Evolutionary conservation across 2,329 filamentous ascomycete species (phyloP).

Genomic region (Exserohilum turcica): DNA sequence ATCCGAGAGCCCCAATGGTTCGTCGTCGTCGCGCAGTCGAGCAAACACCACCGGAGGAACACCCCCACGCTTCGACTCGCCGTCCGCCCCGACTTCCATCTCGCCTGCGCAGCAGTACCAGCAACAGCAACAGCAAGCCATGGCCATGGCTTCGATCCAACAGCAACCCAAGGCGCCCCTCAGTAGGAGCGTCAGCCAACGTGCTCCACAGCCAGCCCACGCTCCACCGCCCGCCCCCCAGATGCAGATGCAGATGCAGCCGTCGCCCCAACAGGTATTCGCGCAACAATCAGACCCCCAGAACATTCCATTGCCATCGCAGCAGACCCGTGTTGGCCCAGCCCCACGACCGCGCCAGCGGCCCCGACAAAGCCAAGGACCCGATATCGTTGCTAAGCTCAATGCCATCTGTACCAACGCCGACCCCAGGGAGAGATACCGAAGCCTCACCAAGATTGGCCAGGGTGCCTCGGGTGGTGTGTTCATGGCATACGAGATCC

Average conservation of each 20-base stretch:
- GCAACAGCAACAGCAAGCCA: conserved; percentile 84
- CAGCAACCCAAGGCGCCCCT: conserved; percentile 78
- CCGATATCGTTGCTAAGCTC: conserved; percentile 82
- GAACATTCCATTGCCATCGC: conserved; percentile 54
- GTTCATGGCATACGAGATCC: conserved; percentile 85
- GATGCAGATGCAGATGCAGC: conserved; percentile 38
- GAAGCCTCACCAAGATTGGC: conserved; percentile 89
- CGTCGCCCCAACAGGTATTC: conserved; percentile 58
- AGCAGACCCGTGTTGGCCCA: conserved; percentile 59
- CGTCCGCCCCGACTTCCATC: conserved; percentile 43
- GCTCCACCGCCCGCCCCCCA: conserved; percentile 48
- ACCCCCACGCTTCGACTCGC: conserved; percentile 53
- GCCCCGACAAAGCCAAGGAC: conserved; percentile 75
- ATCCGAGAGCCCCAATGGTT: conserved; percentile 45
- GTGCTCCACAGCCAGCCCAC: conserved; percentile 47
- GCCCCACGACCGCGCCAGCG: conserved; percentile 75
- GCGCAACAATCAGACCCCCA: conserved; percentile 48
- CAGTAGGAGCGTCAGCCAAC: conserved; percentile 75
- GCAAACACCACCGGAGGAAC: conserved; percentile 52
- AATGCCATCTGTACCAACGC: conserved; percentile 89
- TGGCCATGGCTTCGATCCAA: conserved; percentile 65
- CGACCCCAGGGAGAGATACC: conserved; percentile 87
- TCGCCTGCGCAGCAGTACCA: conserved; percentile 61
- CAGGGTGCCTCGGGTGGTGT: conserved; percentile 97
- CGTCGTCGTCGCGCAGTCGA: conserved; percentile 49